Evolutionary conservation across 2,329 filamentous ascomycete species (phyloP).

Genomic region (Talaromyces rugulosus): DNA sequence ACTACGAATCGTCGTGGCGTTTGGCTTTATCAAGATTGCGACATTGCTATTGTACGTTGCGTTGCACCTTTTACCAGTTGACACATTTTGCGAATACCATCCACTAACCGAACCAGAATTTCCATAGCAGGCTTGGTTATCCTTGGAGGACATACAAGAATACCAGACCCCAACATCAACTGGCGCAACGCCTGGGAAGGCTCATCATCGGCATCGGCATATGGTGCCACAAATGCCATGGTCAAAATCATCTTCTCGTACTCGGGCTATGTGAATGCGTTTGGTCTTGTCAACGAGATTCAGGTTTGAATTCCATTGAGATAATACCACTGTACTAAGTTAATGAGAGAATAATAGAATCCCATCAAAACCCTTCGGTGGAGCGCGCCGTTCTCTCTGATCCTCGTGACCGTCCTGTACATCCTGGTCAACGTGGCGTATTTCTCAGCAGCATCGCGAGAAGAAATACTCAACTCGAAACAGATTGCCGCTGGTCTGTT

Average conservation of each 20-base stretch:
- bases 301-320: conserved; percentile 29
- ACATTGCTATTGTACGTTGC: conserved; percentile 54
- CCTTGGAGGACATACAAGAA: conserved; percentile 51
- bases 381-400: conserved; percentile 48
- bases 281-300: conserved; percentile 60
- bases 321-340: background rate
- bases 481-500: conserved; percentile 56
- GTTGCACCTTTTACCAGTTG: conserved; percentile 7
- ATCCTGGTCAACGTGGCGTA: conserved; percentile 59
- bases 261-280: conserved; percentile 55
- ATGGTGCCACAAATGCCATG: conserved; percentile 53
- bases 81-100: background rate
- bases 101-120: conserved; percentile 32
- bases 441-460: conserved; percentile 54
- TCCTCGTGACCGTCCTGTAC: conserved; percentile 53
- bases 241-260: conserved; percentile 59
- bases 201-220: conserved; percentile 38
- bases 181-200: conserved; percentile 55
- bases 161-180: conserved; percentile 51
- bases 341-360: conserved; percentile 35
- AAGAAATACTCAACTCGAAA: conserved; percentile 50
- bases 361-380: conserved; percentile 54
- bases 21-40: conserved; percentile 57
- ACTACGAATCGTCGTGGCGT: conserved; percentile 51
- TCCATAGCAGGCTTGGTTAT: conserved; percentile 60